Evolutionary conservation across 345 rosid species (phyloP), one percentile per base, ranked within the genome.

Genomic region (Gossypium sturtianum): DNA sequence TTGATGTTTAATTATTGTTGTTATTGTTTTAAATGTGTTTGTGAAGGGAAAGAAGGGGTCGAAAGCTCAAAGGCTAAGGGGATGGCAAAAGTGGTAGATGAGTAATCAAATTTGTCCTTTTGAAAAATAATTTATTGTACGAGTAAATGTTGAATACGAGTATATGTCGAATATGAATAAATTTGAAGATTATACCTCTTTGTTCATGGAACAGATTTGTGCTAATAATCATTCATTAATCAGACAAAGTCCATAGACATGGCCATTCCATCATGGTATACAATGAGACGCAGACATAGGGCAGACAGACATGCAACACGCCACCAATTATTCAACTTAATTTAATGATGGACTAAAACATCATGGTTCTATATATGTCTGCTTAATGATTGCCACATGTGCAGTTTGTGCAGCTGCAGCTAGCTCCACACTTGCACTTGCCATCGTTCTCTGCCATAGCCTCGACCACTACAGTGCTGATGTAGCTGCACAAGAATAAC

Each of bases 401-500:
- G 90, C 97, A 93, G 83, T 77, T 16, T 34, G 73, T 65, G 80
- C 98, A 93, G 56, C 83, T 16, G 91, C 98, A 91, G 84, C 43
- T 75, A 45, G 84, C 10, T 16, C 98, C 93, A 71, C 98, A 93
- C 87, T 90, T 87, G 97, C 98, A 93, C 71, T 88, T 79, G 76
- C 93, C 89, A 1, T 87, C 87, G 61, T 85, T 73, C 82, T 86
- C 93, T 4, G 83, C 92, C 0, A 80, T 79, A 61, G 78, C 81
- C 15, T 84, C 95, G 85, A 87, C 79, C 65, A 68, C 70, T 29
- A 86, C 78, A 17, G 83, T 73, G 69, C 73, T 80, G 74, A 79
- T 79, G 77, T 58, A 78, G 92, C 95, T 89, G 85, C 82, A 62
- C n/a, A 60, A 8, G 3, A 27, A 13, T 41, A 61, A 34, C 25